Evolutionary conservation across 352 stramenopile species (phyloP), one percentile per base, ranked within the genome.

Genomic region (Pythium pectinolyticum): DNA sequence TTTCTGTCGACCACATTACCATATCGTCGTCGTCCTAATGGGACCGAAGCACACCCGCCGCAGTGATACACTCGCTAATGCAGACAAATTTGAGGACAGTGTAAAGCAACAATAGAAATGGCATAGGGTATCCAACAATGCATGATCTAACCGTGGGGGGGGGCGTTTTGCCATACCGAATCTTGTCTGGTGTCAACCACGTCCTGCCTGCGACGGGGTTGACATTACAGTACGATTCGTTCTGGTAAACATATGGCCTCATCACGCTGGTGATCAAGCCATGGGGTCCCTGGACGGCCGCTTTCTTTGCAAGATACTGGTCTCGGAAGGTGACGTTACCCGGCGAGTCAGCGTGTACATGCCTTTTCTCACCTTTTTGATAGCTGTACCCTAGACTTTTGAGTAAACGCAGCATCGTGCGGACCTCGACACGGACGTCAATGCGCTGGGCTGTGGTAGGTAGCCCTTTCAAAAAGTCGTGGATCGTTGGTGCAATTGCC

Each of bases 221-320:
- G 31, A 66, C 50, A 32, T 75, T 75, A 31, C 59, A 61, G 25
- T 61, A 72, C 9, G 59, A 66, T 20, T 75, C 64, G 40, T 75
- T 60, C 3, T 70, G 46, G 28, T 61, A 72, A 1, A 66, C 60
- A 10, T 75, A 56, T 1, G 48, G 48, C 0, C 54, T 39, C 0
- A 12, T 12, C 3, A 67, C 57, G 40, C 54, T 41, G 43, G 2
- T 20, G 1, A 31, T 20, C 41, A 10, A n/a, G 12, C n/a, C 51
- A 1, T 27, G 15, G 31, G 25, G 40, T 6, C 35, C 57, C 3
- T 30, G 8, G 20, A 55, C 5, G 5, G 30, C 5, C 0, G 47
- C 19, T 6, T 66, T 73, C 32, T 66, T 69, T 4, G 53, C 48
- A 7, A 73, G 24, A 32, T 66, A 66, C 0, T 22, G 37, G 9